These are phyloP conservation scores for Wickerhamomyces hampshirensis DNA, from an alignment of 805 yeast species.

Conservation along the genomic window DNA sequence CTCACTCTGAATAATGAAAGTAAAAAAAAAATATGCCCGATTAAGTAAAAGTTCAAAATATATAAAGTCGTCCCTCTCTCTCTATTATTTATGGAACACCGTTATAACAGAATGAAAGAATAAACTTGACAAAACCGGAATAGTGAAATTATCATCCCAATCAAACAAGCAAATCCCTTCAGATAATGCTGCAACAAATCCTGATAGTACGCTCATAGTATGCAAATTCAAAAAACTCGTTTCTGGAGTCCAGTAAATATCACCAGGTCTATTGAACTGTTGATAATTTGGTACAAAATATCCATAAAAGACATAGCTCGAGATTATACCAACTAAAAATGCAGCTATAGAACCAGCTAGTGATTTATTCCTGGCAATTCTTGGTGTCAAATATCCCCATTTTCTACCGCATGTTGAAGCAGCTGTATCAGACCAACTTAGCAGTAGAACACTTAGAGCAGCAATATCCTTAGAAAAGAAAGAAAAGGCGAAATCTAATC, in stretches of 20 bases:
- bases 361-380: slow-evolving; percentile 68
- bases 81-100: slow-evolving; percentile 22
- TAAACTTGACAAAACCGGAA: slow-evolving; percentile 79
- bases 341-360: slow-evolving; percentile 92
- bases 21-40: too few species aligned
- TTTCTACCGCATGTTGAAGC: slow-evolving; percentile 91
- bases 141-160: slow-evolving; percentile 91
- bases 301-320: slow-evolving; percentile 70
- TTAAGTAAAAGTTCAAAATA: too few species aligned
- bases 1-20: neutral
- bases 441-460: slow-evolving; percentile 66
- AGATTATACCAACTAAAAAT: slow-evolving; percentile 60
- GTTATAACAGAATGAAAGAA: slow-evolving; percentile 50
- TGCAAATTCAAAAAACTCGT: slow-evolving; percentile 52
- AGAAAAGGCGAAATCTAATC: slow-evolving; percentile 65
- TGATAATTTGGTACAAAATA: slow-evolving; percentile 60
- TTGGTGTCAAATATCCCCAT: slow-evolving; percentile 80
- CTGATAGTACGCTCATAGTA: slow-evolving; percentile 56
- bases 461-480: slow-evolving; percentile 77
- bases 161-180: slow-evolving; percentile 77
- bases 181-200: slow-evolving; percentile 78
- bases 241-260: slow-evolving; percentile 61
- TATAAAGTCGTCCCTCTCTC: neutral
- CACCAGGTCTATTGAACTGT: slow-evolving; percentile 50
- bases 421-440: slow-evolving; percentile 97